A percentile compares a stretch with the other conserved stretches of the same genome.
Conservation (phyloP, 257 asterid genomes). For the Apocynum venetum region DNA sequence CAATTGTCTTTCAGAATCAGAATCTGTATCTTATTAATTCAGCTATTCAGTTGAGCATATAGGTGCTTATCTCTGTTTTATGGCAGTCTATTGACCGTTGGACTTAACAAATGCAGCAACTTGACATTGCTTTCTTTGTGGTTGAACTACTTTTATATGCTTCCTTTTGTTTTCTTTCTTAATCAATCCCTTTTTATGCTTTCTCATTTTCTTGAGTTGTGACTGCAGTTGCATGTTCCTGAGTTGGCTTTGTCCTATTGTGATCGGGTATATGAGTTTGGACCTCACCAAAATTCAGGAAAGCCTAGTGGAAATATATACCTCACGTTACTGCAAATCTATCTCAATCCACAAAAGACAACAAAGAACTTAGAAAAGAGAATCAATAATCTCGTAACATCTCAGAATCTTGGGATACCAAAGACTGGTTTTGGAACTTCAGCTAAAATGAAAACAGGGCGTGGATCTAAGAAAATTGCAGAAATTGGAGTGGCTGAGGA, state of each 20-base stretch:
- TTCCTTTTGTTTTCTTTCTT: neutral
- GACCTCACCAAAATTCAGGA: constrained; percentile 53
- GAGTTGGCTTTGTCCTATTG: constrained; percentile 89
- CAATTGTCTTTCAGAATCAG: neutral
- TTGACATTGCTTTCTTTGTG: neutral
- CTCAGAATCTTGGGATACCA: constrained; percentile 47
- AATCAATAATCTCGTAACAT: constrained; percentile 48
- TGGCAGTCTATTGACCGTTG: neutral
- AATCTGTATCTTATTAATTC: neutral
- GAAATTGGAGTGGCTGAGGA: constrained; percentile 86
- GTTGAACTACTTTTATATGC: neutral
- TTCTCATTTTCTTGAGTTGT: constrained; percentile 17
- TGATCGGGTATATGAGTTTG: constrained; percentile 76
- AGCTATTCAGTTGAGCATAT: neutral
- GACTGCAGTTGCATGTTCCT: constrained; percentile 75
- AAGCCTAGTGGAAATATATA: constrained; percentile 71
- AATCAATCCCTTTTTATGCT: constrained; percentile 7
- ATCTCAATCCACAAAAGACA: constrained; percentile 78
- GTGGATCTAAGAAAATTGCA: constrained; percentile 60
- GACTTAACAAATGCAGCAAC: neutral
- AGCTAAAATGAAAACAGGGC: constrained; percentile 42
- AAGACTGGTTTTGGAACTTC: constrained; percentile 44
- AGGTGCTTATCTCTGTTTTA: neutral
- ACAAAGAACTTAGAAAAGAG: constrained; percentile 73
- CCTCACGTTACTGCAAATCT: constrained; percentile 85